These are phyloP conservation scores for Candida sphagnicola DNA, from an alignment of 805 yeast species.

Conservation along the genomic window DNA sequence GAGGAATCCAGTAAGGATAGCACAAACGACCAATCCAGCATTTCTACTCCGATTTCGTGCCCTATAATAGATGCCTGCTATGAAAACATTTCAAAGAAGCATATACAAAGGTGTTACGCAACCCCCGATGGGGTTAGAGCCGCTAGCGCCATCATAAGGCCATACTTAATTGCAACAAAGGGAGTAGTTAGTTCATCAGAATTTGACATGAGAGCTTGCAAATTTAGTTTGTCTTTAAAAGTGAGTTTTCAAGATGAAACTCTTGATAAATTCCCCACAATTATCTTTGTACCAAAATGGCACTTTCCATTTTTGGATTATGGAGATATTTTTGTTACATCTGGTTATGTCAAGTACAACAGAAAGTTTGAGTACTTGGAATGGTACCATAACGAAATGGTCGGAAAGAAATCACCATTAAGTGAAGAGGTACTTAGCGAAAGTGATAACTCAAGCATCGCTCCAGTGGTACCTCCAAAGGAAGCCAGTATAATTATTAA, in stretches of 20 bases:
- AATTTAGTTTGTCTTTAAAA: slow-evolving; percentile 46
- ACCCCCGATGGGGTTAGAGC: slow-evolving; percentile 70
- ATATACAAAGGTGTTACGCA: slow-evolving; percentile 32
- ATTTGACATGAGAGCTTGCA: slow-evolving; percentile 51
- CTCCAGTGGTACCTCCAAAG: slow-evolving; percentile 6
- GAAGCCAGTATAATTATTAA: slow-evolving; percentile 32
- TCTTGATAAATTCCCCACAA: slow-evolving; percentile 39
- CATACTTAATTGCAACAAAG: slow-evolving; percentile 60
- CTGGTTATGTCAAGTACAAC: slow-evolving; percentile 56
- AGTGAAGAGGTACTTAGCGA: neutral
- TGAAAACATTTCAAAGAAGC: slow-evolving; percentile 19
- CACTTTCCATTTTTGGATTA: slow-evolving; percentile 56
- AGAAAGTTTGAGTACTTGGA: slow-evolving; percentile 51
- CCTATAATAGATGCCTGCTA: slow-evolving; percentile 5
- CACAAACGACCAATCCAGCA: slow-evolving; percentile 11
- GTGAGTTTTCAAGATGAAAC: slow-evolving; percentile 11
- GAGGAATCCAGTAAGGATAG: neutral
- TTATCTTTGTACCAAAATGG: slow-evolving; percentile 65
- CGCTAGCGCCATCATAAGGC: slow-evolving; percentile 69
- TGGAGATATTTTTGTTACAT: slow-evolving; percentile 46
- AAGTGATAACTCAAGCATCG: neutral
- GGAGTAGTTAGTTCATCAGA: slow-evolving; percentile 56
- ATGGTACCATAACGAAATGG: slow-evolving; percentile 55
- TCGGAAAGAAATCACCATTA: neutral
- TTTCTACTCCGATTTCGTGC: slow-evolving; percentile 15